Evolutionary conservation across 306 rosid species (phyloP), one percentile per base, ranked within the genome.

Genomic region (Cyamopsis tetragonoloba): DNA sequence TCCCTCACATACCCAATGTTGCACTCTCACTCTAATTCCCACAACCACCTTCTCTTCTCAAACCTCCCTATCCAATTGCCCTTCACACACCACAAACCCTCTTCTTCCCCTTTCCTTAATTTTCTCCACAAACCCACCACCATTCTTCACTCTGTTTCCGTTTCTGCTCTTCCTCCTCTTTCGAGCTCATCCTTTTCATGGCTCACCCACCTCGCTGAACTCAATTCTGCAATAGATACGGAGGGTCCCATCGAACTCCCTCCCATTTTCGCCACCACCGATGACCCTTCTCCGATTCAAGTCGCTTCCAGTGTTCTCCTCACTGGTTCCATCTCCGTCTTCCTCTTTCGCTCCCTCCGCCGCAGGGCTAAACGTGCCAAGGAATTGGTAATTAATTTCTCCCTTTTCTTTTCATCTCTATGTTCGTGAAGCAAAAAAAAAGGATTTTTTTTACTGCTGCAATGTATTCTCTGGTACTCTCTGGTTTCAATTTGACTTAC

Each of bases 331-430:
- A 79, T 93, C 78, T 6, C 97, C 9, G 37, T 90, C 63, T 87
- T 90, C 82, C 97, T 90, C 77, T 90, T 90, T 27, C 96, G 95
- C 51, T 68, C 97, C 14, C 49, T 93, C 42, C 96, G 99, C 50
- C 97, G 99, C 72, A 87, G 97, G 22, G 96, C 97, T 0, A 79
- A 77, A 73, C 96, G 95, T 12, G 88, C 84, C 61, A 93, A 90
- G 76, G 87, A 88, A 61, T 58, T 83, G 87, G 99, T 93, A 77
- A 17, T 0, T 5, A 34, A 3, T 28, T 17, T 23, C 51, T 46
- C 15, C 15, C 22, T 35, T 62, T 26, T 8, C 10, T 39, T 2
- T 39, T 61, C 66, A 11, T 59, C n/a, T 37, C 32, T 0, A 5
- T 10, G 6, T 12, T 60, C 42, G n/a, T 62, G 9, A 4, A 39